Base-by-base conservation (phyloP, 2,329 filamentous ascomycete genomes). In the Incumbomyces lentus region DNA sequence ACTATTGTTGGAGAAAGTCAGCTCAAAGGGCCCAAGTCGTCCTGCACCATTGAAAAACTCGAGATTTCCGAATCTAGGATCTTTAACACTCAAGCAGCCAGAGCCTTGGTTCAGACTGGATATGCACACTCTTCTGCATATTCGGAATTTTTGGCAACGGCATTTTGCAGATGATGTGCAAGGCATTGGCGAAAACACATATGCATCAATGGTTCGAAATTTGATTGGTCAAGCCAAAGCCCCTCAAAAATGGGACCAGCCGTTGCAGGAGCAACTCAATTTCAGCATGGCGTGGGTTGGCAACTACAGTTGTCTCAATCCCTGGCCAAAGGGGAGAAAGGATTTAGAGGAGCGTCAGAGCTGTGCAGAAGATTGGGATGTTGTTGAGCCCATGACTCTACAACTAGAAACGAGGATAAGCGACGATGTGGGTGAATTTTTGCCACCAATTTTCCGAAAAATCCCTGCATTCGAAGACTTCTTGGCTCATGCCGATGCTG, bases 131-230 rank as follows among this genome's bases (percentile, higher is more conserved):
- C 38, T 68, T n/a, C 46, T 68, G 18, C 61, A 67, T 33, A 62
- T 68, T 14, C 61, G 65, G 12, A 65, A 65, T 48, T 69, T 68
- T 48, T 69, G 65, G 65, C 62, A 66, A 31, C 58, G 61, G 3
- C 65, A 69, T 51, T 48, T 69, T 6, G 56, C 64, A 8, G 61
- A 58, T 18, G 44, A 48, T n/a, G 38, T 19, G 14, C 32, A 40
- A 31, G 18, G 44, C n/a, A 48, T 46, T 18, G 39, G 40, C n/a
- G 51, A 55, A 39, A 44, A 50, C 30, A 55, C 53, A 7, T 58
- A 57, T 40, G 37, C 48, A 11, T 41, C 47, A 10, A 56, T 56
- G 55, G 52, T 48, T 11, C 44, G 35, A 43, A 44, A 46, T 17
- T 39, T 58, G 12, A 44, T 43, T 26, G 36, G 44, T 10, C 39